phyloP scores from a whole-genome alignment of 768 basidiomycete genomes.

The Naematelia aurantialba region DNA sequence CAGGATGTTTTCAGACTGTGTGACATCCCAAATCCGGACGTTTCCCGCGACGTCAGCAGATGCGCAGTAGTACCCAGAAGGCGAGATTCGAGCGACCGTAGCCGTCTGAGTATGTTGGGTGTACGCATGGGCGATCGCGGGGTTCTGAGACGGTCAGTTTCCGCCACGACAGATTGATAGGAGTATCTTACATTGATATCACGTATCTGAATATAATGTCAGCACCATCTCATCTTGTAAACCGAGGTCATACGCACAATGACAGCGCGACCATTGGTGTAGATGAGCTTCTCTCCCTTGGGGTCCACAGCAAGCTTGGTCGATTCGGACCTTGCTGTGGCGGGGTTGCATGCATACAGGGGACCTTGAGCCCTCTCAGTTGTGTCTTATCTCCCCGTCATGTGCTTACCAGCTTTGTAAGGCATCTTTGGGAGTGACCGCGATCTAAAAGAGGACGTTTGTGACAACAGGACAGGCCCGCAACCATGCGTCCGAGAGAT shows the following conservation, averaged over 20 bases:
- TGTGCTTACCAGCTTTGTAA: constrained; percentile 29
- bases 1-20: constrained; percentile 74
- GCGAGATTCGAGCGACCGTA: constrained; percentile 85
- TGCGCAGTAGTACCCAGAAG: constrained; percentile 91
- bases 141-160: constrained; percentile 57
- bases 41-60: constrained; percentile 79
- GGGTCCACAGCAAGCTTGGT: constrained; percentile 65
- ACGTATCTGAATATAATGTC: constrained; percentile 60
- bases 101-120: constrained; percentile 73
- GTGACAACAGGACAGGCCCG: background rate
- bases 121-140: constrained; percentile 63
- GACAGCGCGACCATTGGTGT: constrained; percentile 77
- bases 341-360: constrained; percentile 65
- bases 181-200: constrained; percentile 65
- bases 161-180: constrained; percentile 5
- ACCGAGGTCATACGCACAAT: constrained; percentile 60
- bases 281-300: constrained; percentile 74
- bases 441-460: no score
- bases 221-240: constrained; percentile 1
- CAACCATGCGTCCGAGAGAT: background rate
- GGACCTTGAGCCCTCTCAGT: constrained; percentile 22
- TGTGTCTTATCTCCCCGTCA: background rate
- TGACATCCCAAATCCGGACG: constrained; percentile 88
- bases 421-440: constrained; percentile 15
- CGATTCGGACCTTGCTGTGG: constrained; percentile 63